Base-by-base conservation (phyloP, 352 stramenopile genomes). In the Pythium phragmiticola region DNA sequence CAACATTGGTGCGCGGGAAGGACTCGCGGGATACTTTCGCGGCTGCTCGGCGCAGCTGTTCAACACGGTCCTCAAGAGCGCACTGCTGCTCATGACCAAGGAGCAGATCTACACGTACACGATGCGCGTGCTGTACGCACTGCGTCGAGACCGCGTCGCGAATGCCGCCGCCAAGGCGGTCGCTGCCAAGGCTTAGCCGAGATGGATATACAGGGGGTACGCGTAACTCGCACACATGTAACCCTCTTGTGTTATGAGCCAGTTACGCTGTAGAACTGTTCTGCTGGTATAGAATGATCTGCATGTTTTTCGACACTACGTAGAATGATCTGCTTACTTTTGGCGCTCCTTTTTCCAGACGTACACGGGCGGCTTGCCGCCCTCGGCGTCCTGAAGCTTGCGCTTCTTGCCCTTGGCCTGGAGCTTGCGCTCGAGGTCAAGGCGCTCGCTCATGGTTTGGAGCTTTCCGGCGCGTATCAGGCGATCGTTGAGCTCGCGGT, bases 321-420 rank as follows among this genome's bases (percentile, higher is more conserved):
- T 56, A 41, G 16, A 36, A 19, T 60, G 26, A 30, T 30, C 26
- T 30, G 26, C 26, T 58, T 80, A 97, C 68, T 88, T 91, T 65
- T 96, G 91, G 13, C 89, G 78, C 72, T 97, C 75, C 59, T 87
- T 82, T 66, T 96, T 94, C 89, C 89, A 97, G 60, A 82, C 79
- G 72, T 96, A 97, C 17, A 96, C 80, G 7, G 87, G 82, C 2
- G 89, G 88, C 45, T 72, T 62, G 19, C 85, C 86, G 60, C 89
- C 69, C 50, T 81, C 74, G n/a, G 72, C 86, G 36, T 77, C 70
- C 39, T 80, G 78, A 43, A 97, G 74, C 74, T 96, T 97, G 33
- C 78, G 65, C 54, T 92, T 89, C 59, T 78, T 89, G 62, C 89
- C 89, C 70, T 96, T 96, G 63, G 75, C 74, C 59, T 90, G 78